Evolutionary conservation across 306 rosid genomes (phyloP).

Genomic region (Casuarina equisetifolia): DNA sequence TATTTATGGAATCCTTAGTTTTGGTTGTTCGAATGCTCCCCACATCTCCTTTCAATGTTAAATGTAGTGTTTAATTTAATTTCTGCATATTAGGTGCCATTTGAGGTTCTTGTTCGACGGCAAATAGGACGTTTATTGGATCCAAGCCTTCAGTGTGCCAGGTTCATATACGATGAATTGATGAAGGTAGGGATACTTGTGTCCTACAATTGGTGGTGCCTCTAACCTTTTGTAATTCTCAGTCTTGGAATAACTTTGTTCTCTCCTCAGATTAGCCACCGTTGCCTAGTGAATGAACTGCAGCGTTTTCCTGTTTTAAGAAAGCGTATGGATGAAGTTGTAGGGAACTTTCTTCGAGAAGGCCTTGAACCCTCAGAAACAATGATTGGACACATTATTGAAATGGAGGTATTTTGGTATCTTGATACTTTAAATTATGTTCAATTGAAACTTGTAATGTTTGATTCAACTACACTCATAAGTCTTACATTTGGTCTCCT

Average conservation of each 20-base stretch:
- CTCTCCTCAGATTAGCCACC: constrained; percentile 84
- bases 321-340: constrained; percentile 96
- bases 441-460: too few species aligned
- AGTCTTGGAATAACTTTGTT: constrained; percentile 13
- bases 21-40: neutral
- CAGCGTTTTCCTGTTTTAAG: constrained; percentile 91
- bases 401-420: constrained; percentile 77
- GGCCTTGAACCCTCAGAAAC: constrained; percentile 92
- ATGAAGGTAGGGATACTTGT: constrained; percentile 54
- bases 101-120: constrained; percentile 93
- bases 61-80: constrained; percentile 19
- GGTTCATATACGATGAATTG: constrained; percentile 93
- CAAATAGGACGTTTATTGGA: constrained; percentile 89
- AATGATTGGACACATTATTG: constrained; percentile 91
- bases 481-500: constrained; percentile 6
- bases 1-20: neutral
- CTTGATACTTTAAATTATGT: neutral
- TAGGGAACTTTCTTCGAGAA: constrained; percentile 81
- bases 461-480: constrained; percentile 11
- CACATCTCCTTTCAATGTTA: neutral
- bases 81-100: constrained; percentile 68
- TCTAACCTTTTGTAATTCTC: constrained; percentile 10
- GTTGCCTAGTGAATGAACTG: constrained; percentile 77
- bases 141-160: constrained; percentile 99
- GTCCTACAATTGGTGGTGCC: constrained; percentile 19